Evolutionary conservation across 176 grass and related monocot genomes (phyloP).

Genomic region (Thinopyrum elongatum): DNA sequence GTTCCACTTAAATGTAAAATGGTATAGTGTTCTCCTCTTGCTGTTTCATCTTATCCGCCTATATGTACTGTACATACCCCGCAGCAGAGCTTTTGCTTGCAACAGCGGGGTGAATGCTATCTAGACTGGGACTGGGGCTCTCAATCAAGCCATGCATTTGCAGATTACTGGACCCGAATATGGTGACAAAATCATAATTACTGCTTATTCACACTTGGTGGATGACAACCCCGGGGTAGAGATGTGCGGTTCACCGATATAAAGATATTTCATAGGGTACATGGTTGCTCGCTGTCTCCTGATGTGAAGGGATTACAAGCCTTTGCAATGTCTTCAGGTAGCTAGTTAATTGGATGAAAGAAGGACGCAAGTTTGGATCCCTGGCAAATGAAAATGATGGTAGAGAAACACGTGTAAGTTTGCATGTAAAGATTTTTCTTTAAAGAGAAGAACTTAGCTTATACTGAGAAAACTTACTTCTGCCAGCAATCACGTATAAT

Average conservation of each 20-base stretch:
- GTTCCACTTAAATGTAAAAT: background rate
- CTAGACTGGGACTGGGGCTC: slow-evolving; percentile 16
- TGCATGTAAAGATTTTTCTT: background rate
- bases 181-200: slow-evolving; percentile 40
- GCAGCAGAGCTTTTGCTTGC: slow-evolving; percentile 41
- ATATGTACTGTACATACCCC: slow-evolving; percentile 52
- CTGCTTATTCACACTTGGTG: slow-evolving; percentile 37
- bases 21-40: slow-evolving; percentile 22
- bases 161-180: slow-evolving; percentile 24
- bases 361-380: slow-evolving; percentile 83
- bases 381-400: slow-evolving; percentile 36
- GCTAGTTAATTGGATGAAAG: slow-evolving; percentile 66
- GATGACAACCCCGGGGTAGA: slow-evolving; percentile 32
- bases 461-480: slow-evolving; percentile 52
- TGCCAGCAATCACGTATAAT: slow-evolving; percentile 91
- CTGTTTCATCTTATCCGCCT: slow-evolving; percentile 31
- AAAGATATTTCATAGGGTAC: slow-evolving; percentile 66
- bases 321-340: slow-evolving; percentile 72
- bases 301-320: slow-evolving; percentile 57
- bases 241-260: slow-evolving; percentile 67
- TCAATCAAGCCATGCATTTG: slow-evolving; percentile 48
- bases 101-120: slow-evolving; percentile 36
- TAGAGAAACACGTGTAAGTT: slow-evolving; percentile 19
- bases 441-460: background rate
- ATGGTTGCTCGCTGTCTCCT: slow-evolving; percentile 50